These are phyloP conservation scores for Corymbia maculata DNA, from an alignment of 345 rosid species.

Conservation along the genomic window DNA sequence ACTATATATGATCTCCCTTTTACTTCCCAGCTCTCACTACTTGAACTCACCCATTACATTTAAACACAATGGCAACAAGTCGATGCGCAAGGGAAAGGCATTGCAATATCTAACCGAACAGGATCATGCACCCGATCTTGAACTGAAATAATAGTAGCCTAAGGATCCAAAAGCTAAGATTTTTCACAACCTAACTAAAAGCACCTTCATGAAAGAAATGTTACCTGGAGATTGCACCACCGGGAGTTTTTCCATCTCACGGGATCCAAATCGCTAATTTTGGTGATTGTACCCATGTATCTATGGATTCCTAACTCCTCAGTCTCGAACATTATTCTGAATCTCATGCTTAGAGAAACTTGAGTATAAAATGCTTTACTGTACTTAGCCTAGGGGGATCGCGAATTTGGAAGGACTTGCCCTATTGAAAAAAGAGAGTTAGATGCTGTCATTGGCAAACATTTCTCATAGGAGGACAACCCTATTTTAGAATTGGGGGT, in stretches of 20 bases:
- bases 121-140: background rate
- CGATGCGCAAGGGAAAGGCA: background rate
- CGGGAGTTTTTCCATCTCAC: constrained; percentile 92
- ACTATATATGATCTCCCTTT: background rate
- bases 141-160: background rate
- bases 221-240: constrained; percentile 98
- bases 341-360: constrained; percentile 89
- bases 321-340: constrained; percentile 97
- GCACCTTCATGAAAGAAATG: background rate
- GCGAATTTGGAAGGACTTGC: constrained; percentile 98
- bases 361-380: constrained; percentile 81
- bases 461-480: background rate
- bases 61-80: background rate
- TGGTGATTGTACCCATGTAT: constrained; percentile 94
- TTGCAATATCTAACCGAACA: background rate
- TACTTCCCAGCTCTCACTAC: background rate
- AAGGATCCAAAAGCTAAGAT: background rate
- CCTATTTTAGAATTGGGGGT: background rate
- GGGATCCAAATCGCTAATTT: constrained; percentile 77
- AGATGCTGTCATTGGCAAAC: constrained; percentile 1
- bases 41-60: background rate
- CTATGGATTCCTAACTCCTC: constrained; percentile 94
- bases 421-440: constrained; percentile 33
- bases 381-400: constrained; percentile 85
- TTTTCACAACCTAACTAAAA: background rate